Evolutionary conservation across 305 asterid genomes (phyloP).

Genomic region (Nicotiana rustica): DNA sequence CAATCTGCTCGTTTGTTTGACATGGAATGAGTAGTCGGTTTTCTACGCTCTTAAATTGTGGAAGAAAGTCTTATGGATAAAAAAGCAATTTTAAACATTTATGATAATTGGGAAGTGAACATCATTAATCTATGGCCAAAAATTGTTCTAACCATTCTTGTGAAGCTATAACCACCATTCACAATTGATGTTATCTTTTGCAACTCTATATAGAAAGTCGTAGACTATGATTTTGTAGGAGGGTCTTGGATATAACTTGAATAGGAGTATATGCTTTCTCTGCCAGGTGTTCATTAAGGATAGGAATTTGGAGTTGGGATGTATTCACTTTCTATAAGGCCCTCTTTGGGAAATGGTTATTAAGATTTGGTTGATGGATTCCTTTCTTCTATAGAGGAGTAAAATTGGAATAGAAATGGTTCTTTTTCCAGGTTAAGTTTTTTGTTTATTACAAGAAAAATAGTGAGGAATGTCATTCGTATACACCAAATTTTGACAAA

Average conservation of each 20-base stretch:
- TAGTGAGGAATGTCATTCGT: not conserved
- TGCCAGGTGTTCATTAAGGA: not conserved
- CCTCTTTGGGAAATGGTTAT: not conserved
- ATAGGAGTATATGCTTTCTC: too few relatives aligned
- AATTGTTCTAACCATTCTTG: not conserved
- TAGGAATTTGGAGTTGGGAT: not conserved
- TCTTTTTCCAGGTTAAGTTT: not conserved
- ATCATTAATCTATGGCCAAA: not conserved
- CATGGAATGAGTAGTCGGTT: not conserved
- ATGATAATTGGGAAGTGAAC: slow-evolving; percentile 6
- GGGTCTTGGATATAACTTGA: too few relatives aligned
- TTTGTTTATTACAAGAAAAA: not conserved
- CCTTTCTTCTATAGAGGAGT: not conserved
- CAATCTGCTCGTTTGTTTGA: not conserved
- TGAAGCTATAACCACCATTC: not conserved
- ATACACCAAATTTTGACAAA: not conserved
- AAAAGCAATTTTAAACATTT: not conserved
- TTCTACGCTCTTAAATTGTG: not conserved
- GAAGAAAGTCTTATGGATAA: not conserved
- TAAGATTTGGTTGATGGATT: not conserved
- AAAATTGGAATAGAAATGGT: not conserved
- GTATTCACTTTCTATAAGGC: not conserved
- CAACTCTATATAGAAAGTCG: not conserved
- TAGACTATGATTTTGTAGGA: too few relatives aligned
- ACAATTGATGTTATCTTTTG: not conserved